Conservation (phyloP, 2,329 filamentous ascomycete species). For the Talaromyces funiculosus region DNA sequence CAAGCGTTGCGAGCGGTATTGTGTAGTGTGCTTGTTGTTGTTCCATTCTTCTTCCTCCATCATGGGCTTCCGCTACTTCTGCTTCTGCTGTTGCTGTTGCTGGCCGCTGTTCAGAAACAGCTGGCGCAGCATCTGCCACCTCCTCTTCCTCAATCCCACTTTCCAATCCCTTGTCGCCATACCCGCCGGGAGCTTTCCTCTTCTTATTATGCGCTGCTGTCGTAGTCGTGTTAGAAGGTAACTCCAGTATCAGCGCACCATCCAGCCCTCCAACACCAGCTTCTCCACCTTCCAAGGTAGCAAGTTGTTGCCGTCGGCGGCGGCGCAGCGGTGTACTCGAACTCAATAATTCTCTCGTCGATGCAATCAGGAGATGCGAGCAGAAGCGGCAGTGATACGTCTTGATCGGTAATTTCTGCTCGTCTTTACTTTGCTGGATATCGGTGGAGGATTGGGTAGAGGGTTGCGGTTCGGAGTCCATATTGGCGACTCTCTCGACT, state of each 20-base stretch:
- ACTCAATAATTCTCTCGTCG: conserved; percentile 45
- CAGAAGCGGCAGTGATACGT: conserved; percentile 60
- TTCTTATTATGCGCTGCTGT: conserved; percentile 26
- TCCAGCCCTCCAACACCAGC: not conserved
- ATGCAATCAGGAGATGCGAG: conserved; percentile 59
- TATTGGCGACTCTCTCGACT: too few species aligned
- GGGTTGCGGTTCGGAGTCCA: too few species aligned
- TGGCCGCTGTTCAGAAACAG: conserved; percentile 8
- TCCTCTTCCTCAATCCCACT: not conserved
- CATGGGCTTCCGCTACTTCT: not conserved
- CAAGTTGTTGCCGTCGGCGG: not conserved
- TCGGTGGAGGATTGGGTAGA: too few species aligned
- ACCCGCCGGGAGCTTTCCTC: too few species aligned
- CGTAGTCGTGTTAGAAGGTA: not conserved
- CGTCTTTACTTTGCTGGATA: not conserved
- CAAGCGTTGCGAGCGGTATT: conserved; percentile 48
- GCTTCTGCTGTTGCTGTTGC: not conserved
- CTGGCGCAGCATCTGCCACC: too few species aligned
- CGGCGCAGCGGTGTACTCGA: conserved; percentile 17
- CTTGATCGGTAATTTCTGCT: conserved; percentile 33
- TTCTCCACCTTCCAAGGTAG: not conserved
- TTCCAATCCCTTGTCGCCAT: too few species aligned
- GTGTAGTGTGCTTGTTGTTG: conserved; percentile 35
- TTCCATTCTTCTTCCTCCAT: not conserved
- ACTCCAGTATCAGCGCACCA: not conserved